Conservation (phyloP, 2,329 filamentous ascomycete species). For the Nemania sp. region DNA sequence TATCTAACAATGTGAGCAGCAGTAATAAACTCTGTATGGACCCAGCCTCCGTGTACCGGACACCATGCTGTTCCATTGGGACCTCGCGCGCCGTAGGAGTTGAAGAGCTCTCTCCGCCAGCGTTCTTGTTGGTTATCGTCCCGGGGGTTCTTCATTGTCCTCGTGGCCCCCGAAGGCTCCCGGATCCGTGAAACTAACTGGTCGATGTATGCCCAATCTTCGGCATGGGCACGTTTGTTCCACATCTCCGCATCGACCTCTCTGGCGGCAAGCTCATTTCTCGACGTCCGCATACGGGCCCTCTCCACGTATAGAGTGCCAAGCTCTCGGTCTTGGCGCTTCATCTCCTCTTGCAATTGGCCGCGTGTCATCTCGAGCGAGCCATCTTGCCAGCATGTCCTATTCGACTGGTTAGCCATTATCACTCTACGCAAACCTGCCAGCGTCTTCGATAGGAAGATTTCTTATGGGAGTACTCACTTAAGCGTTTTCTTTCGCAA, state of each 20-base stretch:
- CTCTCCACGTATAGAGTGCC: slow-evolving; percentile 11
- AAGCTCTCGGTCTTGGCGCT: slow-evolving; percentile 13
- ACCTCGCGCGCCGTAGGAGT: slow-evolving; percentile 12
- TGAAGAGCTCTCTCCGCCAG: slow-evolving; percentile 13
- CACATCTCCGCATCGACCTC: slow-evolving; percentile 15
- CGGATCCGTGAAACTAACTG: slow-evolving; percentile 1
- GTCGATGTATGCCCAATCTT: slow-evolving; percentile 17
- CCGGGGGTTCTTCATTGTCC: slow-evolving; percentile 9
- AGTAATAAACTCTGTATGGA: slow-evolving; percentile 2
- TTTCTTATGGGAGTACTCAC: too few relatives aligned
- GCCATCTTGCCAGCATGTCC: slow-evolving; percentile 7
- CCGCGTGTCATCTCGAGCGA: slow-evolving; percentile 11
- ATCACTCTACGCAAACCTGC: too few relatives aligned
- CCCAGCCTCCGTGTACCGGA: slow-evolving; percentile 10
- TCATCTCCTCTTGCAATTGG: slow-evolving; percentile 9
- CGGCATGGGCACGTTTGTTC: slow-evolving; percentile 17
- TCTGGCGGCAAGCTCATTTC: slow-evolving; percentile 15
- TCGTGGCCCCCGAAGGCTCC: slow-evolving; percentile 8
- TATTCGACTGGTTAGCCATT: slow-evolving; percentile 13
- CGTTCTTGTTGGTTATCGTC: slow-evolving; percentile 13
- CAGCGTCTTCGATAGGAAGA: too few relatives aligned
- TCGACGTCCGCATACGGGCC: slow-evolving; percentile 16
- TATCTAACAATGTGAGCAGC: slow-evolving; percentile 18
- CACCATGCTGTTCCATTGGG: slow-evolving; percentile 7
- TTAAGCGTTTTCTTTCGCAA: too few relatives aligned